Base-by-base conservation (phyloP, 495 filamentous ascomycete species). In the Annulohypoxylon nitens region DNA sequence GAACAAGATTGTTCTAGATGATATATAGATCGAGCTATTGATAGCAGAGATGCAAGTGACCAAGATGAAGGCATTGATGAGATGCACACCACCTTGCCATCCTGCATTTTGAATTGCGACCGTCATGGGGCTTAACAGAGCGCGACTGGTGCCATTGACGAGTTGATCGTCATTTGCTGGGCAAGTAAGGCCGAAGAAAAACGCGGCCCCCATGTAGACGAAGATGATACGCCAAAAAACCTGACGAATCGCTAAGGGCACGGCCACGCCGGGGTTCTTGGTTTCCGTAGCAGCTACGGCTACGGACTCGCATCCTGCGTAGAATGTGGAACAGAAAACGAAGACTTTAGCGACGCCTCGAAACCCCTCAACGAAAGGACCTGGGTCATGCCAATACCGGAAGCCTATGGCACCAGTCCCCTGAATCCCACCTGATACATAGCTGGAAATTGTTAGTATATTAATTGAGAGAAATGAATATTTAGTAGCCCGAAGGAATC, bases 161-260 rank as follows among this genome's bases (percentile, higher is more conserved):
- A 89, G 79, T 11, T 80, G 78, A 51, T 82, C 54, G 61, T 83
- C 81, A 63, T 86, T 81, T 12, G 83, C 76, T 0, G 85, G 85
- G 55, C 88, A 88, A 23, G 89, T 83, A 16, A 90, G 80, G 54
- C 88, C 88, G 54, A 93, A 91, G 76, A 93, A 93, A 83, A 93
- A 89, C 67, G 90, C 89, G 3, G 87, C 88, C 51, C 90, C 82
- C 81, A 93, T 88, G 81, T 92, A 92, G 77, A 93, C 90, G 77
- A 93, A 88, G 71, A 93, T 74, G 78, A 93, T 93, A 55, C 91
- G 90, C 84, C 87, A 88, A 76, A 93, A 93, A 25, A 91, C 91
- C 75, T 93, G 92, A 68, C 87, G 89, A 64, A 93, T 93, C 1
- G 91, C 91, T 0, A 87, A 83, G 0, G 91, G 91, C 0, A 93